Evolutionary conservation across 2,329 filamentous ascomycete species (phyloP).

Genomic region (Stachybotrys chlorohalonatus): DNA sequence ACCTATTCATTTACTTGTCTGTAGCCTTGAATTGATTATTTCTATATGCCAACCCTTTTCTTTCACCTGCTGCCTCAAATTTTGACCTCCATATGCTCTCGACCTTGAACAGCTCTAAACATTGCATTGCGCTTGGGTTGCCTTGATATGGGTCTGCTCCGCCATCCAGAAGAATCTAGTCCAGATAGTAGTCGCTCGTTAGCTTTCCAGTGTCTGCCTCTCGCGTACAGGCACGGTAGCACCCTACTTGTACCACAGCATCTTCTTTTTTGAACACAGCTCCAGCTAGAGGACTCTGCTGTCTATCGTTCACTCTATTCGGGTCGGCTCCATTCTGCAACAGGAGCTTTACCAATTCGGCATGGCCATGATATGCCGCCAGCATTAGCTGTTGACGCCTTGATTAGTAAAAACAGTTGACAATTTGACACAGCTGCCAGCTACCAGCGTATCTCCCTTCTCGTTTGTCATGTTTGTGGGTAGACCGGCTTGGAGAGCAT

Average conservation of each 20-base stretch:
- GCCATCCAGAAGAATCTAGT: slow-evolving; percentile 36
- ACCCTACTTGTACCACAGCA: slow-evolving; percentile 47
- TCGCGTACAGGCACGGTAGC: not conserved
- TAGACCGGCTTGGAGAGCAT: slow-evolving; percentile 56
- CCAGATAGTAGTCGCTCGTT: not conserved
- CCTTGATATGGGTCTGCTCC: slow-evolving; percentile 47
- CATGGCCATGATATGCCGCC: slow-evolving; percentile 60
- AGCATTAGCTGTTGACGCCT: slow-evolving; percentile 53
- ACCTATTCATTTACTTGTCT: no score
- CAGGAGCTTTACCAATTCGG: slow-evolving; percentile 49
- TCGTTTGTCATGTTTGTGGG: slow-evolving; percentile 64
- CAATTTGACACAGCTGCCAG: slow-evolving; percentile 6
- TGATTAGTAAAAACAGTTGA: not conserved
- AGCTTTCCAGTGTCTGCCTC: not conserved
- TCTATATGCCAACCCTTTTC: not conserved
- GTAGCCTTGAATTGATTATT: no score
- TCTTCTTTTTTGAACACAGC: slow-evolving; percentile 65
- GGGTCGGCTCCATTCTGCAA: slow-evolving; percentile 55
- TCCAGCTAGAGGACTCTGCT: slow-evolving; percentile 61
- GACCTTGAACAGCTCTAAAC: slow-evolving; percentile 42
- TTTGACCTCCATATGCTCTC: slow-evolving; percentile 38
- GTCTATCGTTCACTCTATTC: slow-evolving; percentile 58
- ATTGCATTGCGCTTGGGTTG: slow-evolving; percentile 37
- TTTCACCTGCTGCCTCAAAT: slow-evolving; percentile 42
- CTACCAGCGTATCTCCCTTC: slow-evolving; percentile 61